Percentiles rank a stretch among this genome's conserved stretches.
phyloP scores from a whole-genome alignment of 2,329 filamentous ascomycete species.

The Verticillium klebahnii region DNA sequence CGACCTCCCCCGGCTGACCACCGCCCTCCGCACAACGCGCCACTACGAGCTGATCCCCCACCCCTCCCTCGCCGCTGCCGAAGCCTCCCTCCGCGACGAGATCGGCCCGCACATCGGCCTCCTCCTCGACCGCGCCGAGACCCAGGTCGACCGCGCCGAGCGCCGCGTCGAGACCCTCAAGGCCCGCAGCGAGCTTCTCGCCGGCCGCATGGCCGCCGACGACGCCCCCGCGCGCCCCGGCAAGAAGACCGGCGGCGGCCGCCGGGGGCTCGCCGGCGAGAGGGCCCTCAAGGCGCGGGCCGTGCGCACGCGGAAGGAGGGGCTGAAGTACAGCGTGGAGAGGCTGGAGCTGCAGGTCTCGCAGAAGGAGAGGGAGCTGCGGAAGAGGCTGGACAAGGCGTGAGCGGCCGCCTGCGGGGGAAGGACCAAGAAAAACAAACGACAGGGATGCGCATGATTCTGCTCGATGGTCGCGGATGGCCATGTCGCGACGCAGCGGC shows the following conservation, averaged over 20 bases:
- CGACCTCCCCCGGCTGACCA: constrained; percentile 52
- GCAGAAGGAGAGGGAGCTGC: constrained; percentile 62
- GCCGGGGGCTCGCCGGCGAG: constrained; percentile 43
- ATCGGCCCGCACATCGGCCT: constrained; percentile 82
- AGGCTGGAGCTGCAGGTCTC: constrained; percentile 80
- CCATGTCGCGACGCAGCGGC: no score
- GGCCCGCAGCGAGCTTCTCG: constrained; percentile 77
- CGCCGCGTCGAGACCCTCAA: constrained; percentile 80
- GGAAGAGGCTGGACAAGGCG: constrained; percentile 41
- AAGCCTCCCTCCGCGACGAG: constrained; percentile 79
- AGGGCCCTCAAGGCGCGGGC: constrained; percentile 52
- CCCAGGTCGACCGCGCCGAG: constrained; percentile 76
- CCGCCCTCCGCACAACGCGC: constrained; percentile 48
- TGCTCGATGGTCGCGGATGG: neutral
- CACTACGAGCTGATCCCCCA: constrained; percentile 93
- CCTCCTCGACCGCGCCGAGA: constrained; percentile 76
- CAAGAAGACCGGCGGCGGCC: constrained; percentile 14
- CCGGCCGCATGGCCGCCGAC: constrained; percentile 52
- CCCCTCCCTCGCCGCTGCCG: constrained; percentile 73
- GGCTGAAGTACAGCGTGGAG: constrained; percentile 81
- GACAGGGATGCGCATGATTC: neutral
- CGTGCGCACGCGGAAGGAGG: constrained; percentile 75
- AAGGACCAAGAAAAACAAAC: constrained; percentile 1
- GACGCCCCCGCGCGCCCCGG: constrained; percentile 6
- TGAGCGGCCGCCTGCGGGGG: constrained; percentile 8